Percentiles rank a stretch among this genome's conserved stretches.
Conservation (phyloP, 2,329 filamentous ascomycete species). For the Botrytis cinerea region DNA sequence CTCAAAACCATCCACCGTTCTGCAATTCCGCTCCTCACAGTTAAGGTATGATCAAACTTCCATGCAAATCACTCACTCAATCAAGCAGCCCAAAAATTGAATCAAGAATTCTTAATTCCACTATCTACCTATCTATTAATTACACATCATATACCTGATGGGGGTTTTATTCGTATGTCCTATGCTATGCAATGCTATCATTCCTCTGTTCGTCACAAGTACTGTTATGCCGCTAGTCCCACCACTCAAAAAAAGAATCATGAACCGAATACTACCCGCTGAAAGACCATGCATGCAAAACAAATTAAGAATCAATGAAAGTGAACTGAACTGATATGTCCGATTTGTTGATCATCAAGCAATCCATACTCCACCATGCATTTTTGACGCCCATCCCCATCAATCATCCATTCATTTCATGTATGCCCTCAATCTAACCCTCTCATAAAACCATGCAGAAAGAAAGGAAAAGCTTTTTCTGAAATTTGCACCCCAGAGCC, state of each 20-base stretch:
- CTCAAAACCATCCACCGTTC: neutral
- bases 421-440: neutral
- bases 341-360: neutral
- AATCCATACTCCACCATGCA: slow-evolving; percentile 18
- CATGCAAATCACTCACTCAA: neutral
- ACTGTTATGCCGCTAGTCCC: neutral
- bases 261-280: neutral
- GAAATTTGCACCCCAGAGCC: neutral
- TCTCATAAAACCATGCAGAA: slow-evolving; percentile 2
- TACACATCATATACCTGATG: slow-evolving; percentile 12
- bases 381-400: slow-evolving; percentile 15
- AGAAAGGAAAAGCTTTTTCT: neutral
- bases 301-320: neutral
- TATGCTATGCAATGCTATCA: neutral
- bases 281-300: slow-evolving; percentile 13
- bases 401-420: slow-evolving; percentile 1
- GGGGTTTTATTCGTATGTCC: slow-evolving; percentile 1
- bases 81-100: neutral
- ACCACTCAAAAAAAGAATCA: neutral
- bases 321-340: neutral
- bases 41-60: neutral
- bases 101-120: slow-evolving; percentile 3
- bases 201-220: neutral
- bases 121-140: slow-evolving; percentile 18
- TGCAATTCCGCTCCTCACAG: neutral